A percentile compares a stretch with the other conserved stretches of the same genome.
Conservation (phyloP, 441 rosid species). For the Theobroma grandiflorum region DNA sequence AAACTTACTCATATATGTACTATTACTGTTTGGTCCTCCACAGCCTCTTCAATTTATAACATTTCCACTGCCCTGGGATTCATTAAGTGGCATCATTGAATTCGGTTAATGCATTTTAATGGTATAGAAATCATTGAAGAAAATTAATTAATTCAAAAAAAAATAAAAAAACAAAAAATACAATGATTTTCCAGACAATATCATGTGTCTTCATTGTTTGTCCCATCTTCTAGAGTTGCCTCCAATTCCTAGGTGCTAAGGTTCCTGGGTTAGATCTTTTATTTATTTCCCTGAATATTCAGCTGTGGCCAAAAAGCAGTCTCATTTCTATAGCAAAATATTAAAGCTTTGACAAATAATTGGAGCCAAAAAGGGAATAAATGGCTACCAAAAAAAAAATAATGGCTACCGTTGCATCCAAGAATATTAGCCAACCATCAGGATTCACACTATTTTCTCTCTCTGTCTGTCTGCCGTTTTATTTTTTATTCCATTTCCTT, state of each 20-base stretch:
- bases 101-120: no score
- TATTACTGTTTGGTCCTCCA: not conserved
- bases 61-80: not conserved
- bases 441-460: not conserved
- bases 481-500: conserved; percentile 19
- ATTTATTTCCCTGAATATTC: not conserved
- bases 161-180: no score
- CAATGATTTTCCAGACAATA: not conserved
- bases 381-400: not conserved
- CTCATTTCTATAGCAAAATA: not conserved
- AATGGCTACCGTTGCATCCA: conserved; percentile 18
- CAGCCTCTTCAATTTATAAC: not conserved
- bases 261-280: not conserved
- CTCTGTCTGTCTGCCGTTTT: conserved; percentile 30
- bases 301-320: not conserved
- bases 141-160: no score
- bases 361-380: not conserved
- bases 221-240: not conserved
- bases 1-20: not conserved
- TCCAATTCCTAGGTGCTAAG: not conserved
- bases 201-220: not conserved
- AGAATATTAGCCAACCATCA: conserved; percentile 5
- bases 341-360: not conserved
- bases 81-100: no score
- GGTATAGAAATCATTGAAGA: no score